A percentile compares a stretch with the other conserved stretches of the same genome.
Conservation (phyloP, 345 rosid genomes). For the Eucalyptus cladocalyx region DNA sequence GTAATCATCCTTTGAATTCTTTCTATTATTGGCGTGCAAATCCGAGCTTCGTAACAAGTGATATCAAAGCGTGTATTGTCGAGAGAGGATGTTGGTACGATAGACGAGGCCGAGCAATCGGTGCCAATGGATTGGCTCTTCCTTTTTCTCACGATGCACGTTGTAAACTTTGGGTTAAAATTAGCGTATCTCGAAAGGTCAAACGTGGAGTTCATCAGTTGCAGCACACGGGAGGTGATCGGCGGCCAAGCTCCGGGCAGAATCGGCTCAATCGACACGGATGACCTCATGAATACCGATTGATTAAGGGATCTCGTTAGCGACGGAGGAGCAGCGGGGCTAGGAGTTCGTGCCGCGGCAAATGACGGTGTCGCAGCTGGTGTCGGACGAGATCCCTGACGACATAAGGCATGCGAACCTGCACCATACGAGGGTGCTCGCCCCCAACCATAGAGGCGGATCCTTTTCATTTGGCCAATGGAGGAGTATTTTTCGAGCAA, state of each 20-base stretch:
- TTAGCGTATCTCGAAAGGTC: not conserved
- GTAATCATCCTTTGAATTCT: not conserved
- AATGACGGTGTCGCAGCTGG: no score
- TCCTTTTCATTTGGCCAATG: not conserved
- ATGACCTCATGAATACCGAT: no score
- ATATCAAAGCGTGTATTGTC: not conserved
- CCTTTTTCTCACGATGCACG: not conserved
- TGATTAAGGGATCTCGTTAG: no score
- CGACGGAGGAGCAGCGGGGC: no score
- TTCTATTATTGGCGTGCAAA: not conserved
- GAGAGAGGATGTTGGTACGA: not conserved
- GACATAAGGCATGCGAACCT: fast-evolving
- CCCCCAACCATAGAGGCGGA: not conserved
- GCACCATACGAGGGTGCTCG: not conserved
- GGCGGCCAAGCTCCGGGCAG: no score
- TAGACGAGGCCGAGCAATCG: not conserved
- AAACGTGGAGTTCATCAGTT: not conserved
- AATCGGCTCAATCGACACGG: no score
- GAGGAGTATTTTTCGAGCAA: not conserved
- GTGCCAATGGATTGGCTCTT: not conserved
- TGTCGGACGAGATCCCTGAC: no score
- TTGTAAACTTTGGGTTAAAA: not conserved
- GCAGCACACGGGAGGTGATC: fast-evolving
- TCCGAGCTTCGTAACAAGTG: not conserved
- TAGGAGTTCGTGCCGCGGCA: fast-evolving